These are phyloP conservation scores for Colletotrichum endophyticum DNA, from an alignment of 2,329 filamentous ascomycete species.

Conservation along the genomic window DNA sequence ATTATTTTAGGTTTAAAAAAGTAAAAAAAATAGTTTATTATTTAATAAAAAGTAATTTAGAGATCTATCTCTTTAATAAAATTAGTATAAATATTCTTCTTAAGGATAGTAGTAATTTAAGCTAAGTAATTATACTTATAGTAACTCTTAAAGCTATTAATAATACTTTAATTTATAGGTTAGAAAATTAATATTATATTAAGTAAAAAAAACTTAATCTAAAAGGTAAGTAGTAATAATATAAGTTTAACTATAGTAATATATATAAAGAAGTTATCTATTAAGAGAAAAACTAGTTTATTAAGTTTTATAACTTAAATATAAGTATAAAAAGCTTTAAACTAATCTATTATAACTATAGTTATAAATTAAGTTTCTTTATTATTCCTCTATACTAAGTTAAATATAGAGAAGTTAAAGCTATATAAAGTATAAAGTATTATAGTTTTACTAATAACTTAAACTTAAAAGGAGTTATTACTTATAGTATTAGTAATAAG, in stretches of 20 bases:
- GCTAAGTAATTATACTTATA: neutral
- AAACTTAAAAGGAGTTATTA: neutral
- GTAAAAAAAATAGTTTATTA: too few species aligned
- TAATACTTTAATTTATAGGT: neutral
- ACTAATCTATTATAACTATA: neutral
- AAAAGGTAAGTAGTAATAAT: accelerated
- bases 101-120: too few species aligned
- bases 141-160: neutral
- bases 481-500: neutral
- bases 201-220: neutral
- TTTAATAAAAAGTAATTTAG: too few species aligned
- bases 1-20: too few species aligned
- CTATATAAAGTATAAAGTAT: neutral
- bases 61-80: too few species aligned
- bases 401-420: neutral
- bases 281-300: neutral
- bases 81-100: too few species aligned
- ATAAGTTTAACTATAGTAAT: neutral
- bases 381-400: neutral
- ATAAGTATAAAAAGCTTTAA: neutral
- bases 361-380: neutral
- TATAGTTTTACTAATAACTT: neutral
- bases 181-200: neutral
- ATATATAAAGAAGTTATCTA: neutral
- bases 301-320: neutral